These are phyloP conservation scores for Manihot esculenta DNA, from an alignment of 441 rosid species.

Conservation along the genomic window DNA sequence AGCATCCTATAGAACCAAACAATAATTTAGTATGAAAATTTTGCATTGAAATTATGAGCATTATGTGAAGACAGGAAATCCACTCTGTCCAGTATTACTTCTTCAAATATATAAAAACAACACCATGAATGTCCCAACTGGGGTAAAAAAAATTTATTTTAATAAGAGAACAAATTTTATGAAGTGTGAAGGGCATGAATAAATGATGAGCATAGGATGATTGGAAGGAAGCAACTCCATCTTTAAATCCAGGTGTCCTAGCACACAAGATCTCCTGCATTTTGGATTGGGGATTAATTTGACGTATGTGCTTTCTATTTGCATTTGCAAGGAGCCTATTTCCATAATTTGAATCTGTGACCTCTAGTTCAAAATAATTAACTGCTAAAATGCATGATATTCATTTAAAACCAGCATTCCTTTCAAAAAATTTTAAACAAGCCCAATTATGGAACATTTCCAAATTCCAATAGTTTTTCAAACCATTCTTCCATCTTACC, in stretches of 20 bases:
- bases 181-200: neutral
- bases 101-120: neutral
- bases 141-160: too few relatives aligned
- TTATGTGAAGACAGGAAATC: neutral
- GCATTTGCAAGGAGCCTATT: neutral
- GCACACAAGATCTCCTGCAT: neutral
- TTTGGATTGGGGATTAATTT: too few relatives aligned
- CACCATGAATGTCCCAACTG: neutral
- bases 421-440: neutral
- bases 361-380: neutral
- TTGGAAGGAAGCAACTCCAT: neutral
- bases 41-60: neutral
- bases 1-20: constrained; percentile 29
- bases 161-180: neutral
- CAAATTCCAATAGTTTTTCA: too few relatives aligned
- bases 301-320: neutral
- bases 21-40: constrained; percentile 16
- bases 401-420: neutral
- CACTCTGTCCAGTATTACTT: neutral
- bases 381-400: neutral
- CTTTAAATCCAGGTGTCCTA: neutral
- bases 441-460: neutral
- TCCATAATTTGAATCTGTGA: neutral
- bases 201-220: neutral
- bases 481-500: neutral